A percentile compares a stretch with the other conserved stretches of the same genome.
Evolutionary conservation across 805 yeast species (phyloP).

Genomic region (Barnettozyma salicaria): DNA sequence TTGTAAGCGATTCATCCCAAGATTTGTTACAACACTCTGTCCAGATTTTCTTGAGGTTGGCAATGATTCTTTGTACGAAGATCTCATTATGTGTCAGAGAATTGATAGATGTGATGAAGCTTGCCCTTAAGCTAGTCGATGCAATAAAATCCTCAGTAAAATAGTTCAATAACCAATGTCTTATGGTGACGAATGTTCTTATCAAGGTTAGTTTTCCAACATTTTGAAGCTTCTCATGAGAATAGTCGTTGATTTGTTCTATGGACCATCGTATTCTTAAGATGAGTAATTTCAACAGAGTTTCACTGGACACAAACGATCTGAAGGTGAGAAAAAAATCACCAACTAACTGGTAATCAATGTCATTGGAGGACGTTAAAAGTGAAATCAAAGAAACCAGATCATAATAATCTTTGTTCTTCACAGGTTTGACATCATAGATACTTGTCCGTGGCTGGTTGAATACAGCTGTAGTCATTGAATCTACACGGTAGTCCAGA

Average conservation of each 20-base stretch:
- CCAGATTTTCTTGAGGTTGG: constrained; percentile 48
- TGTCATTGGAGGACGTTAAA: constrained; percentile 22
- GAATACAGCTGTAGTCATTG: constrained; percentile 2
- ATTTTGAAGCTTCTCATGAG: constrained; percentile 29
- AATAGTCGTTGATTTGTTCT: constrained; percentile 27
- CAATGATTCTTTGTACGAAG: constrained; percentile 33
- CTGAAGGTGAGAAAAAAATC: constrained; percentile 87
- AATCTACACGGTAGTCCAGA: constrained; percentile 7
- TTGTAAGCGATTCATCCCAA: constrained; percentile 29
- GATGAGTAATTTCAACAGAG: constrained; percentile 54
- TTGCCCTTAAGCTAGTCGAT: constrained; percentile 40
- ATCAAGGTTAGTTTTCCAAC: constrained; percentile 64
- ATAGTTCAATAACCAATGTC: constrained; percentile 88
- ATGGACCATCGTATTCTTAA: constrained; percentile 72
- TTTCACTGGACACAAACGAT: constrained; percentile 52
- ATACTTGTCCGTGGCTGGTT: constrained; percentile 7
- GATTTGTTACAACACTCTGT: constrained; percentile 28
- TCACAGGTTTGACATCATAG: not conserved
- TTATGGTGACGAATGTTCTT: constrained; percentile 76
- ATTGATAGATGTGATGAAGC: constrained; percentile 36
- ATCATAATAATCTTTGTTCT: constrained; percentile 7
- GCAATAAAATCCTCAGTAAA: constrained; percentile 78
- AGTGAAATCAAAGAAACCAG: constrained; percentile 13
- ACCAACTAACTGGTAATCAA: constrained; percentile 72
- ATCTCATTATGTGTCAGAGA: constrained; percentile 14